phyloP scores from a whole-genome alignment of 2,329 filamentous ascomycete species.

The Talaromyces sp. region DNA sequence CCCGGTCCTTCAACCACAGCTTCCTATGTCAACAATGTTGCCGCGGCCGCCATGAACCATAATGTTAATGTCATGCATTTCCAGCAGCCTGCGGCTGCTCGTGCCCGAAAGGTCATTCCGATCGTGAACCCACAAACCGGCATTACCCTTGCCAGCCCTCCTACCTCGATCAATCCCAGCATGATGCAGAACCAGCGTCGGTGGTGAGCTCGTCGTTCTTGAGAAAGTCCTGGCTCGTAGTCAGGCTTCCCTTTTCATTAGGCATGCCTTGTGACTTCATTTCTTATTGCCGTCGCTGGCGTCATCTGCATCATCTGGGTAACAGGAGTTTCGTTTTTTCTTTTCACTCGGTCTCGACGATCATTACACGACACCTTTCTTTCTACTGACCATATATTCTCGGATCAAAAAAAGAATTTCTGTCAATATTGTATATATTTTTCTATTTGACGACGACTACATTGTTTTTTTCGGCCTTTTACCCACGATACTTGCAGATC shows the following conservation, averaged over 20 bases:
- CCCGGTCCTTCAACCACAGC: slow-evolving; percentile 49
- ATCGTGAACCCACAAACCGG: slow-evolving; percentile 96
- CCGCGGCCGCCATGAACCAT: slow-evolving; percentile 66
- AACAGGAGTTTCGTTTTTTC: slow-evolving; percentile 1
- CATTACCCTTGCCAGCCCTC: slow-evolving; percentile 81
- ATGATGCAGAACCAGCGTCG: slow-evolving; percentile 56
- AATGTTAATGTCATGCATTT: slow-evolving; percentile 67
- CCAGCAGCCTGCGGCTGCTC: slow-evolving; percentile 85
- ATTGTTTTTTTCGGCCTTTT: slow-evolving; percentile 25
- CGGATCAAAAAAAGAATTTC: slow-evolving; percentile 12
- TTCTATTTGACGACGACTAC: slow-evolving; percentile 22
- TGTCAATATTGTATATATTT: slow-evolving; percentile 18
- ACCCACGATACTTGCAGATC: slow-evolving; percentile 20
- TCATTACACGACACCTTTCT: slow-evolving; percentile 11
- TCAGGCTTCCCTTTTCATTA: slow-evolving; percentile 26
- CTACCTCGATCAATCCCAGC: slow-evolving; percentile 65
- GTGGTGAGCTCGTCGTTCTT: slow-evolving; percentile 33
- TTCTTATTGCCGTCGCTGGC: slow-evolving; percentile 29
- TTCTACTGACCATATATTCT: slow-evolving; percentile 8
- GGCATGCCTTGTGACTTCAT: slow-evolving; percentile 26
- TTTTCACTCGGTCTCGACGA: slow-evolving; percentile 14
- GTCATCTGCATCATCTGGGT: slow-evolving; percentile 33
- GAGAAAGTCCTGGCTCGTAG: slow-evolving; percentile 23
- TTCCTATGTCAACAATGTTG: slow-evolving; percentile 38
- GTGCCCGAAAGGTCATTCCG: slow-evolving; percentile 89